A percentile compares a stretch with the other conserved stretches of the same genome.
These are phyloP conservation scores for Ceratorhiza oryzae-sativae DNA, from an alignment of 1,284 basidiomycete species.

Conservation along the genomic window DNA sequence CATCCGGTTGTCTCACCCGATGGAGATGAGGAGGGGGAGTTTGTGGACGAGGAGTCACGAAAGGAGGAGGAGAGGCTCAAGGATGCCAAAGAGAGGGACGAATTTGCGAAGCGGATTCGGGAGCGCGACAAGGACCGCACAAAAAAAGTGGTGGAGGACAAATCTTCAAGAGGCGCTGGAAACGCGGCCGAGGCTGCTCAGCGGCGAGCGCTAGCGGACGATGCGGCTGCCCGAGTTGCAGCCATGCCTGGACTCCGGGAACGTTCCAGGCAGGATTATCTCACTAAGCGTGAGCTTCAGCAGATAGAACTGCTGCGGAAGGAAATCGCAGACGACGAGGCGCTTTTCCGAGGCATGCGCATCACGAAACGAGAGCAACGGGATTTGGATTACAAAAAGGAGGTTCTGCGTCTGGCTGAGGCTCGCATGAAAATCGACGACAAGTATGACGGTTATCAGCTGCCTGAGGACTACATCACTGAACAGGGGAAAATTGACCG, in stretches of 20 bases:
- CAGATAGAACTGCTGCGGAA: constrained; percentile 92
- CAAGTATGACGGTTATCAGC: constrained; percentile 90
- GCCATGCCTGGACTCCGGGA: constrained; percentile 85
- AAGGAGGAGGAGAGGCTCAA: constrained; percentile 77
- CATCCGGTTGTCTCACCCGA: not conserved
- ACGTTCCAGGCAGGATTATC: constrained; percentile 91
- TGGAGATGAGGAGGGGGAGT: constrained; percentile 56
- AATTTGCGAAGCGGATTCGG: constrained; percentile 88
- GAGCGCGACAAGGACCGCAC: constrained; percentile 84
- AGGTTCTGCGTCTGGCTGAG: constrained; percentile 90
- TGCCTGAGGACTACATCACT: constrained; percentile 97
- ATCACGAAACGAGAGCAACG: constrained; percentile 83
- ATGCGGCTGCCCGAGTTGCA: constrained; percentile 73
- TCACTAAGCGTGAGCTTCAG: constrained; percentile 95
- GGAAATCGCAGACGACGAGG: constrained; percentile 93
- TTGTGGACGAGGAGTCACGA: constrained; percentile 74
- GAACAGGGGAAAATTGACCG: constrained; percentile 99
- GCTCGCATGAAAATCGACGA: constrained; percentile 93
- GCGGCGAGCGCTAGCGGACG: constrained; percentile 84
- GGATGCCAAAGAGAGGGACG: constrained; percentile 89
- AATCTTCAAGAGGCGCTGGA: constrained; percentile 70
- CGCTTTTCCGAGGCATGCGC: constrained; percentile 86
- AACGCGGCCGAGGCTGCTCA: constrained; percentile 83
- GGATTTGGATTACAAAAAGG: constrained; percentile 91
- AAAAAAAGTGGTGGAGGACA: constrained; percentile 92